Percentiles rank a stretch among this genome's conserved stretches.
Evolutionary conservation across 345 rosid species (phyloP).

Genomic region (Pugionium dolabratum): DNA sequence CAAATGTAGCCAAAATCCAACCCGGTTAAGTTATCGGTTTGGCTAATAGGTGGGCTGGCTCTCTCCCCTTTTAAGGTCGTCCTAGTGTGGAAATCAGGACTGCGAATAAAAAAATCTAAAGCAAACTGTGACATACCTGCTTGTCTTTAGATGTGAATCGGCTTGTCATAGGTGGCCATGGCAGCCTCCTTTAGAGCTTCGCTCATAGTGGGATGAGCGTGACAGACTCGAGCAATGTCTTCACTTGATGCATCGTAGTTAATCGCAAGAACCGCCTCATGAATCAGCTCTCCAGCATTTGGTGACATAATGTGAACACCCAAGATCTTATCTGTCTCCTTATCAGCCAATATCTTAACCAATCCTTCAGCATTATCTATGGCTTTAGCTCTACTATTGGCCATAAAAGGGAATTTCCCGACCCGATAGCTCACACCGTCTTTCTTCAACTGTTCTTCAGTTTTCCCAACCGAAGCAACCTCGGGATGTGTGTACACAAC

Average conservation of each 20-base stretch:
- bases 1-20: slow-evolving; percentile 21
- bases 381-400: slow-evolving; percentile 38
- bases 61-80: slow-evolving; percentile 12
- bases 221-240: slow-evolving; percentile 40
- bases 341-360: slow-evolving; percentile 79
- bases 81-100: slow-evolving; percentile 23
- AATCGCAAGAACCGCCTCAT: slow-evolving; percentile 78
- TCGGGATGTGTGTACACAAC: slow-evolving; percentile 91
- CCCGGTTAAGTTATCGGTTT: slow-evolving; percentile 26
- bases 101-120: neutral
- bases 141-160: slow-evolving; percentile 49
- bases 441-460: slow-evolving; percentile 24
- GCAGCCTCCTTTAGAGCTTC: too few species aligned
- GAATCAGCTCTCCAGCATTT: slow-evolving; percentile 87
- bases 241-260: slow-evolving; percentile 76
- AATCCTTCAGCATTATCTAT: slow-evolving; percentile 81
- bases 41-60: slow-evolving; percentile 21
- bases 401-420: slow-evolving; percentile 87
- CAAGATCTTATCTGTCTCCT: slow-evolving; percentile 78
- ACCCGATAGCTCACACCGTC: slow-evolving; percentile 65
- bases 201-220: too few species aligned
- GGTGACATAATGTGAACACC: slow-evolving; percentile 93
- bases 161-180: too few species aligned
- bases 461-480: slow-evolving; percentile 90
- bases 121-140: slow-evolving; percentile 27